These are phyloP conservation scores for Trichothecium sympodiale DNA, from an alignment of 2,329 filamentous ascomycete species.

Conservation along the genomic window DNA sequence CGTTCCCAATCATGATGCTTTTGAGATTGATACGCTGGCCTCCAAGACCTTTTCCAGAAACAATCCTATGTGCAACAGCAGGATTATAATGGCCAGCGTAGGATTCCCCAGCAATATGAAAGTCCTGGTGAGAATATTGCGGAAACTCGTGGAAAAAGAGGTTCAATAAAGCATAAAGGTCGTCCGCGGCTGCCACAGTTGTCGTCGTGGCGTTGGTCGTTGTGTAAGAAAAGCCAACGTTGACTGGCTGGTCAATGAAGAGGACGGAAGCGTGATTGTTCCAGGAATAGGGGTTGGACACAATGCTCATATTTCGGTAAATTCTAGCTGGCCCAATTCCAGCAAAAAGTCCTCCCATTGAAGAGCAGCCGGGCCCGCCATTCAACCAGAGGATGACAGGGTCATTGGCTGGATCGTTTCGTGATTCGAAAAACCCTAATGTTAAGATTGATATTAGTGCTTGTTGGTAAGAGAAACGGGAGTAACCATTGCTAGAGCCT, in stretches of 20 bases:
- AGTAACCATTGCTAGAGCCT: too few species aligned
- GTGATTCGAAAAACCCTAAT: slow-evolving; percentile 97
- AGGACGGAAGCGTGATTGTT: slow-evolving; percentile 97
- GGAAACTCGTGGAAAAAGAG: slow-evolving; percentile 99
- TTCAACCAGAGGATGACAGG: slow-evolving; percentile 93
- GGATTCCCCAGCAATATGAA: slow-evolving; percentile 95
- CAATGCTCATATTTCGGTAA: slow-evolving; percentile 67
- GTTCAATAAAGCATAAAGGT: slow-evolving; percentile 89
- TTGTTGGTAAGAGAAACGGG: too few species aligned
- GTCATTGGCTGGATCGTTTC: slow-evolving; percentile 93
- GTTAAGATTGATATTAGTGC: too few species aligned
- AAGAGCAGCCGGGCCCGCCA: slow-evolving; percentile 93
- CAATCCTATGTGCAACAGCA: slow-evolving; percentile 77
- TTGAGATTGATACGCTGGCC: slow-evolving; percentile 99
- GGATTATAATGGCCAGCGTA: slow-evolving; percentile 95
- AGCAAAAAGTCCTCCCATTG: slow-evolving; percentile 91
- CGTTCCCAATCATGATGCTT: slow-evolving; percentile 91
- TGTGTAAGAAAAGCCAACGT: slow-evolving; percentile 95
- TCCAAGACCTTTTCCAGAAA: too few species aligned
- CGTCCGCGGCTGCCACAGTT: slow-evolving; percentile 63
- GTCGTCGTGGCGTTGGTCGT: slow-evolving; percentile 64
- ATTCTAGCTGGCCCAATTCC: slow-evolving; percentile 94
- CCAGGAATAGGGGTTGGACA: slow-evolving; percentile 86
- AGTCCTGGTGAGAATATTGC: slow-evolving; percentile 85
- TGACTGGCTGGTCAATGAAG: slow-evolving; percentile 98